These are phyloP conservation scores for Tetrahymena thermophila DNA, from an alignment of 73 alveolate genomes.

Conservation along the genomic window DNA sequence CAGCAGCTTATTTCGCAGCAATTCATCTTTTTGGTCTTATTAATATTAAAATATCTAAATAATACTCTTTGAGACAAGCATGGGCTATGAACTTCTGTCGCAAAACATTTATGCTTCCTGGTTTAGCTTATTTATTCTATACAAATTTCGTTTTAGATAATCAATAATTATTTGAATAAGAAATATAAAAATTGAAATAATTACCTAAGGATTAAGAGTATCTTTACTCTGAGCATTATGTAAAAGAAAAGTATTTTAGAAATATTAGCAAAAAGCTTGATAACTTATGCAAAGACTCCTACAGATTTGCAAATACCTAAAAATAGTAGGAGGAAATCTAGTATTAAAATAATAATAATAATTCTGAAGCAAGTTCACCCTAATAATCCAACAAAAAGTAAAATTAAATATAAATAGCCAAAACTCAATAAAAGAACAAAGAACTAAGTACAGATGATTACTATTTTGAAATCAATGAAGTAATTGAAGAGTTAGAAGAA, in stretches of 20 bases:
- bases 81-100: background rate
- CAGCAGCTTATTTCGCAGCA: background rate
- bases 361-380: background rate
- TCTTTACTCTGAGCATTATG: background rate
- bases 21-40: background rate
- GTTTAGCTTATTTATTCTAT: background rate
- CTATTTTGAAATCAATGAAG: background rate
- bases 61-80: background rate
- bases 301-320: background rate
- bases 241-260: background rate
- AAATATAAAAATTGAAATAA: background rate
- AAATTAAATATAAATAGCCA: background rate
- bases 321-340: background rate
- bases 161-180: background rate
- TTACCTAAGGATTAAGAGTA: background rate
- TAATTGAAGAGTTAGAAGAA: background rate
- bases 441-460: background rate
- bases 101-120: background rate
- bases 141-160: background rate
- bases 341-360: background rate
- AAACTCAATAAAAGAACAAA: background rate
- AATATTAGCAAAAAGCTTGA: background rate
- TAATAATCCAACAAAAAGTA: background rate
- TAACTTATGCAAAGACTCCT: background rate
- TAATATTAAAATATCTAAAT: background rate